Conservation (phyloP, 495 filamentous ascomycete species). For the Aspergillus carlsbadensis region DNA sequence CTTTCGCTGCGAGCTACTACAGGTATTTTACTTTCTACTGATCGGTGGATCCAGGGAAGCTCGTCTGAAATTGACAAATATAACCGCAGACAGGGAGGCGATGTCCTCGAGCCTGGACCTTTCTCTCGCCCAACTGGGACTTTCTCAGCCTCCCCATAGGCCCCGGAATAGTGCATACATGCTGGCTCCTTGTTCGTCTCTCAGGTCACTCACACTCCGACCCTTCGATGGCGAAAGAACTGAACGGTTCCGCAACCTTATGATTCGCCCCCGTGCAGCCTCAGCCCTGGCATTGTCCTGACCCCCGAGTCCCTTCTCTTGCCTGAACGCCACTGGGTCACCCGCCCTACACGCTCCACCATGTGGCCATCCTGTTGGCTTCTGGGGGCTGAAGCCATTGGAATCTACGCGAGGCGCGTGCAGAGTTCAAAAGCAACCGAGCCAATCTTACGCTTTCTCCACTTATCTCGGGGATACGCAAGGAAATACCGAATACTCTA, state of each 20-base stretch:
- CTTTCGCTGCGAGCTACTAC: not conserved
- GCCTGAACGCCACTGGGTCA: not conserved
- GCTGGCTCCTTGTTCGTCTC: not conserved
- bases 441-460: not conserved
- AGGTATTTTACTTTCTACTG: not conserved
- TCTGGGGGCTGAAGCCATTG: slow-evolving; percentile 10
- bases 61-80: not conserved
- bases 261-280: not conserved
- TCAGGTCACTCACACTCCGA: not conserved
- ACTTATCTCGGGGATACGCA: slow-evolving; percentile 14
- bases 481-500: slow-evolving; percentile 6
- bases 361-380: slow-evolving; percentile 5
- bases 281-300: slow-evolving; percentile 1
- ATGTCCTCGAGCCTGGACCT: not conserved
- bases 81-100: too few relatives aligned
- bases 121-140: not conserved
- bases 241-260: not conserved
- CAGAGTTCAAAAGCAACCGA: slow-evolving; percentile 6
- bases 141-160: slow-evolving; percentile 3
- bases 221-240: not conserved
- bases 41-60: not conserved
- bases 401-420: not conserved
- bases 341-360: slow-evolving; percentile 4
- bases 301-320: not conserved
- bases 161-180: not conserved